Conservation (phyloP, 2,329 filamentous ascomycete genomes). For the Bipolaris gigantea region DNA sequence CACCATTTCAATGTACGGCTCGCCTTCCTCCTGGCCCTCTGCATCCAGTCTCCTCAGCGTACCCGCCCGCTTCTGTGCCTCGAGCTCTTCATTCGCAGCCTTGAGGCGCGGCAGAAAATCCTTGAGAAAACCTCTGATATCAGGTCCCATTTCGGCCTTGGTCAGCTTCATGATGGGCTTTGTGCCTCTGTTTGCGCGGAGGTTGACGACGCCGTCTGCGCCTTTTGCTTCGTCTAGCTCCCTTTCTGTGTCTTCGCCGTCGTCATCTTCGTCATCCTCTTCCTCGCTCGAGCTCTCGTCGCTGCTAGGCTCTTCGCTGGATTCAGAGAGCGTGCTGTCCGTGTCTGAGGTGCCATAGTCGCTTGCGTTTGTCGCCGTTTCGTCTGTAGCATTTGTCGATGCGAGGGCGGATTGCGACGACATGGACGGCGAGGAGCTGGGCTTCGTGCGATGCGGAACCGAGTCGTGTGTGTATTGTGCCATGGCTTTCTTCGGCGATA, state of each 20-base stretch:
- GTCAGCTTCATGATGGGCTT: conserved; percentile 39
- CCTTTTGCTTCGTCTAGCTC: conserved; percentile 6
- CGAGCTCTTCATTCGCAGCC: conserved; percentile 49
- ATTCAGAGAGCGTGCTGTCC: conserved; percentile 37
- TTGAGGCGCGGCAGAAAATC: conserved; percentile 49
- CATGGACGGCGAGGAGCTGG: conserved; percentile 25
- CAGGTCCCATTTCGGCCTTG: conserved; percentile 28
- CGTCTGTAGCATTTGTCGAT: conserved; percentile 19
- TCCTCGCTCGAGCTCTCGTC: conserved; percentile 39
- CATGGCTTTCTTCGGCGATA: conserved; percentile 13
- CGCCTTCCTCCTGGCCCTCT: conserved; percentile 26
- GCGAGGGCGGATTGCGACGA: conserved; percentile 25
- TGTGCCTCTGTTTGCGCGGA: conserved; percentile 34
- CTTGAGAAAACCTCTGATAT: conserved; percentile 43
- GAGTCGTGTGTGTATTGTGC: conserved; percentile 13
- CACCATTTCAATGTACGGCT: conserved; percentile 49
- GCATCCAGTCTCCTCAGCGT: conserved; percentile 42
- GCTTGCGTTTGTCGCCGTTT: conserved; percentile 22
- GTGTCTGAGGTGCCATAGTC: conserved; percentile 24
- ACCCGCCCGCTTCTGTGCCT: conserved; percentile 45
- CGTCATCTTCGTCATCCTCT: conserved; percentile 21
- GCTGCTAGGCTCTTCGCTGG: conserved; percentile 46
- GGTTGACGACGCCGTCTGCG: conserved; percentile 27
- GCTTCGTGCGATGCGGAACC: conserved; percentile 23
- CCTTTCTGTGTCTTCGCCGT: conserved; percentile 18